These are phyloP conservation scores for Alopecurus myosuroides DNA, from an alignment of 176 grass and related monocot genomes.

Conservation along the genomic window DNA sequence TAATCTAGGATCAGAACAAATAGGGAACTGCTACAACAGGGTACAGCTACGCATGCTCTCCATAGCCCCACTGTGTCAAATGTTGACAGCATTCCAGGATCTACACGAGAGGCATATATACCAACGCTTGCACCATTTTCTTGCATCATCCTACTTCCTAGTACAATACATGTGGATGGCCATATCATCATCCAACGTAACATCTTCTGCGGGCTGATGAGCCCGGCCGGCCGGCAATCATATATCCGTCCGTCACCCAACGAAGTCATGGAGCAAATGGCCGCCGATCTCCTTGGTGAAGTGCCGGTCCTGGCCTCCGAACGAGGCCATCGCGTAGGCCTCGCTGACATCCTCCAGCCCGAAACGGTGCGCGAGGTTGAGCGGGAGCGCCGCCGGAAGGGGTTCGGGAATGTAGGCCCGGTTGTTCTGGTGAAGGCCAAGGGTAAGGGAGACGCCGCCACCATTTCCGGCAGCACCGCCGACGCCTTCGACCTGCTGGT, in stretches of 20 bases:
- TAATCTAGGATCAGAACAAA: slow-evolving; percentile 43
- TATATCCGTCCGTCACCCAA: slow-evolving; percentile 46
- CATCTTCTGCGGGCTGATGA: neutral
- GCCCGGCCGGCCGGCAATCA: neutral
- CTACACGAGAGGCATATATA: slow-evolving; percentile 29
- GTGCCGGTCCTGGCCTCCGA: slow-evolving; percentile 62
- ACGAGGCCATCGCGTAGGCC: slow-evolving; percentile 60
- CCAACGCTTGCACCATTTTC: slow-evolving; percentile 11
- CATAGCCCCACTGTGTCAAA: slow-evolving; percentile 37
- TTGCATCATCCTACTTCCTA: slow-evolving; percentile 31
- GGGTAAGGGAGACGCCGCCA: slow-evolving; percentile 68
- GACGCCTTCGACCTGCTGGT: slow-evolving; percentile 22
- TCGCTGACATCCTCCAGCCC: slow-evolving; percentile 86
- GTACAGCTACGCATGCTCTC: slow-evolving; percentile 28
- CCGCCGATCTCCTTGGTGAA: slow-evolving; percentile 74
- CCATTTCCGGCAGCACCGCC: neutral
- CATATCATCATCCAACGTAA: neutral
- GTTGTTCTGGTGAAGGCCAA: slow-evolving; percentile 90
- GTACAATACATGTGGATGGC: slow-evolving; percentile 36
- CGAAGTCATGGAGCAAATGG: slow-evolving; percentile 87
- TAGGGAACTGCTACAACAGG: slow-evolving; percentile 21
- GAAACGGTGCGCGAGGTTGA: slow-evolving; percentile 67
- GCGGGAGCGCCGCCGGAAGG: slow-evolving; percentile 50
- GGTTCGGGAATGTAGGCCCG: slow-evolving; percentile 58
- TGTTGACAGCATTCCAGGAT: slow-evolving; percentile 37